Base-by-base conservation (phyloP, 371 early-diverging fungal species). In the Mortierella sp. region DNA sequence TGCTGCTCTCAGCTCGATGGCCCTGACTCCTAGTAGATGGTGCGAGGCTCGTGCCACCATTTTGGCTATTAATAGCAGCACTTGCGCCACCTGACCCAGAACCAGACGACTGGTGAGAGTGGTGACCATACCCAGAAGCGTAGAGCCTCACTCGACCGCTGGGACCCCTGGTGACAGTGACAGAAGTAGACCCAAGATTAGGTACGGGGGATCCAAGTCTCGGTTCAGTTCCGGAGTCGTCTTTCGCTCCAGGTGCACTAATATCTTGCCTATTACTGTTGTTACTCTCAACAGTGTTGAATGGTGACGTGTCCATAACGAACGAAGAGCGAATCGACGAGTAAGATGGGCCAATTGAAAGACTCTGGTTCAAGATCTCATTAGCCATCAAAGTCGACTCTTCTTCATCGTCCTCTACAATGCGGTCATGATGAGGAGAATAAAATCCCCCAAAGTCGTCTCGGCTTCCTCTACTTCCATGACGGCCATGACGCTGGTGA, bases 261-360 rank as follows among this genome's bases (percentile, higher is more conserved):
- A 28, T 49, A 26, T 55, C 73, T 14, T 57, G 37, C 40, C 30
- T 43, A n/a, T 32, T 57, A 39, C 22, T 43, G 45, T 30, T 45
- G 18, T 30, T 52, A 40, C 57, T 51, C 51, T n/a, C 45, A 45
- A 12, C 51, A n/a, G 51, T 68, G 40, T 63, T 63, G 24, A 68
- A 66, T 18, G 80, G 58, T n/a, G 77, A 76, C 0, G 83, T 72
- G 18, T 81, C 83, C 73, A 81, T 76, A 67, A 81, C 20, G 62
- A 81, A 76, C 24, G 83, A 81, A 3, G 83, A 76, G 12, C 83
- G 83, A 62, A 81, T 76, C 14, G 83, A 81, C 2, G 83, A 81
- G 45, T 70, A 76, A n/a, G 83, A 81, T 11, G 77, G 77, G 40
- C 76, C 76, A 65, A 81, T 73, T 28, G 83, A 81, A 18, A 81